Evolutionary conservation across 345 rosid genomes (phyloP).

Genomic region (Acer campestre): DNA sequence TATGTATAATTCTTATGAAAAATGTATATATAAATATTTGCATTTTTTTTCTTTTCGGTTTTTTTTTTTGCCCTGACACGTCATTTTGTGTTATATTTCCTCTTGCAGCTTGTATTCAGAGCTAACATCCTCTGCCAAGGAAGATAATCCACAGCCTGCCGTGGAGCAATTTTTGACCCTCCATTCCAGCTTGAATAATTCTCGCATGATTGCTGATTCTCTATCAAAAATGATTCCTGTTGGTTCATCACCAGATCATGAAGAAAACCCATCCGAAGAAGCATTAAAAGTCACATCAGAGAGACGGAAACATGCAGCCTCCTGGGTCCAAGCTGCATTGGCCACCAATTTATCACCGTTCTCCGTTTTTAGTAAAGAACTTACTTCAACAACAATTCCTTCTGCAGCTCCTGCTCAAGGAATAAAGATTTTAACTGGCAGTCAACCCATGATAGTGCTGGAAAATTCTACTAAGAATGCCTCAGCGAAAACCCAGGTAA

Average conservation of each 20-base stretch:
- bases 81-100: conserved; percentile 13
- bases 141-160: conserved; percentile 84
- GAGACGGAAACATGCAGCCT: conserved; percentile 65
- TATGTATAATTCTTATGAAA: neutral
- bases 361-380: conserved; percentile 63
- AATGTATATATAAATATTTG: neutral
- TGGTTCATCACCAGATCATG: conserved; percentile 56
- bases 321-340: conserved; percentile 94
- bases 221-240: conserved; percentile 46
- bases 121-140: conserved; percentile 70
- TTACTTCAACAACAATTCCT: conserved; percentile 17
- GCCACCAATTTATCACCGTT: conserved; percentile 77
- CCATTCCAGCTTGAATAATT: conserved; percentile 60
- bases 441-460: conserved; percentile 57
- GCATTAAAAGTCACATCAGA: conserved; percentile 58
- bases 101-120: conserved; percentile 71
- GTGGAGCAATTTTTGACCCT: conserved; percentile 89
- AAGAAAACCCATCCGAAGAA: conserved; percentile 68
- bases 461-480: conserved; percentile 53
- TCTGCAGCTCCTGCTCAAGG: conserved; percentile 32
- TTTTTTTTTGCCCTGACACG: neutral
- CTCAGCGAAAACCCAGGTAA: conserved; percentile 48
- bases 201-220: conserved; percentile 55
- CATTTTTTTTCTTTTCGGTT: neutral
- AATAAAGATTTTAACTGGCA: conserved; percentile 37